Base-by-base conservation (phyloP, 1,139 yeast genomes). In the Zygoascus sp. region DNA sequence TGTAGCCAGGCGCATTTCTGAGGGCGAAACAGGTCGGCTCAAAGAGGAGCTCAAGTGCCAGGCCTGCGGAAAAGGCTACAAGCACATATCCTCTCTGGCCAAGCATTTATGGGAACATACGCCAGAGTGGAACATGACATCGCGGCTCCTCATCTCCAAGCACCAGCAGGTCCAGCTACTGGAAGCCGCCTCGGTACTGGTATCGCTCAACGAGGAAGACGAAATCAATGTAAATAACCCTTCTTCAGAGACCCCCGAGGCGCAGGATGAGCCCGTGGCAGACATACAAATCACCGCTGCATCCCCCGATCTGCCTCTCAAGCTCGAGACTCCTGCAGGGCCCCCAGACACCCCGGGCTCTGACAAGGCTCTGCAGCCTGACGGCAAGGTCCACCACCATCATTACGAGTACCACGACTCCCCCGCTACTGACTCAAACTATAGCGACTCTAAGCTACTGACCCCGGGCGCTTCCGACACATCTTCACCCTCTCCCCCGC, bases 91-190 rank as follows among this genome's bases (percentile, higher is more conserved):
- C 1, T 83, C 92, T 17, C 72, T 86, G 51, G 95, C 75, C 55
- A 87, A 77, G 51, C 89, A 76, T 68, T 72, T 73, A 61, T 90
- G 95, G 85, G 85, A 80, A 74, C 96, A 87, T 62, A 87, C 96
- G 0, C 95, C 95, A 0, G 95, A 87, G 63, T 87, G 95, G 95
- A 84, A 81, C 59, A 83, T 83, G 59, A 87, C 95, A 2, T 83
- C 85, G 55, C 84, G 83, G 61, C 70, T 87, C 44, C 69, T 83
- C 39, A 85, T 87, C 41, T 81, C 90, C n/a, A 87, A 87, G 64
- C 96, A 87, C 64, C 96, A 87, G 64, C 95, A 87, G 63, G 96
- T 87, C 5, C 96, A 87, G 64, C 70, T 87, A 34, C 72, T 87
- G 42, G 95, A 87, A 62, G 96, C 95, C 9, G 96, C 96, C 2